phyloP scores from a whole-genome alignment of 1,284 basidiomycete species.

The Trichosporon ovoides region DNA sequence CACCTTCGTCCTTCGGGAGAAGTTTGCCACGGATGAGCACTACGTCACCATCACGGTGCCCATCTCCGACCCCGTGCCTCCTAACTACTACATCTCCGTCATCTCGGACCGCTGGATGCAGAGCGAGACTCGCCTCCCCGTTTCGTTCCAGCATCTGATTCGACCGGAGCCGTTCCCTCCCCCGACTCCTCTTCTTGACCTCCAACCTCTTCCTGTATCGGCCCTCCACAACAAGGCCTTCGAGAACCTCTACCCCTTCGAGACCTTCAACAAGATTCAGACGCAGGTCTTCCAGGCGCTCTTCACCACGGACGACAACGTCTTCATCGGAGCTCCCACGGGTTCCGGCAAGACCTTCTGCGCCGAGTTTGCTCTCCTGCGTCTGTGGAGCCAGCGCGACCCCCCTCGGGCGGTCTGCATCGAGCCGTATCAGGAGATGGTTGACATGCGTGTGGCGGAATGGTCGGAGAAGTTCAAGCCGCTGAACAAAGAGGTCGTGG shows the following conservation, averaged over 20 bases:
- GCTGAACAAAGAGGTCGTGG: slow-evolving; percentile 85
- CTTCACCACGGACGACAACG: slow-evolving; percentile 92
- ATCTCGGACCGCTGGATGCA: slow-evolving; percentile 96
- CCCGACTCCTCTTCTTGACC: slow-evolving; percentile 85
- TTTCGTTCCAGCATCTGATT: slow-evolving; percentile 97
- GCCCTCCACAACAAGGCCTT: slow-evolving; percentile 89
- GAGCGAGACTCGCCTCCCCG: slow-evolving; percentile 85
- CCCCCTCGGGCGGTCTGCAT: slow-evolving; percentile 87
- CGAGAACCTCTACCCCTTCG: slow-evolving; percentile 77
- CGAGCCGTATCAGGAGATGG: slow-evolving; percentile 95
- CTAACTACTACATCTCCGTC: slow-evolving; percentile 95
- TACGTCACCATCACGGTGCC: slow-evolving; percentile 90
- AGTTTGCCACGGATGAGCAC: slow-evolving; percentile 89
- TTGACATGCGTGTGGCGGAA: slow-evolving; percentile 78
- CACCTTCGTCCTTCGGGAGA: slow-evolving; percentile 81
- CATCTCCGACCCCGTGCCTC: slow-evolving; percentile 94
- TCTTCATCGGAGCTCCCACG: slow-evolving; percentile 92
- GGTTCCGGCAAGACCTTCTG: slow-evolving; percentile 97
- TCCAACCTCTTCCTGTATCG: slow-evolving; percentile 82
- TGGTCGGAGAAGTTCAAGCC: slow-evolving; percentile 81
- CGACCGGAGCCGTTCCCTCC: slow-evolving; percentile 94
- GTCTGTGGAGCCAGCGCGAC: slow-evolving; percentile 83
- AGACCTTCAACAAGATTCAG: slow-evolving; percentile 96
- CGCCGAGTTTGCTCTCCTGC: slow-evolving; percentile 88
- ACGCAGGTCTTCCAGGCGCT: slow-evolving; percentile 98